phyloP scores from a whole-genome alignment of 129 eudicot genomes.

The Scalesia atractyloides region DNA sequence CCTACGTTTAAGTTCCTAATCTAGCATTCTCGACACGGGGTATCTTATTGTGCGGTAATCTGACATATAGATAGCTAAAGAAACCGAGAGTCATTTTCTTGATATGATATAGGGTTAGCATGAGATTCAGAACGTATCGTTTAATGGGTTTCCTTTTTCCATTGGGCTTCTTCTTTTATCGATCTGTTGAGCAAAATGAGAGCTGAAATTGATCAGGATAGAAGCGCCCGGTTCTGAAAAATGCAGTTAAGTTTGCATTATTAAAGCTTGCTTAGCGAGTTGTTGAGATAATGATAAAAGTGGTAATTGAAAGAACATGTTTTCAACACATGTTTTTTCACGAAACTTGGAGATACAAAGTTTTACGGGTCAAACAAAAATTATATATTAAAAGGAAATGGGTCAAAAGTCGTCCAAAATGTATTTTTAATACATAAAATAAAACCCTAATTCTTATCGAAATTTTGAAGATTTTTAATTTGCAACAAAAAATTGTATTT shows the following conservation, averaged over 20 bases:
- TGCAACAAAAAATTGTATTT: neutral
- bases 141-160: neutral
- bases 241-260: neutral
- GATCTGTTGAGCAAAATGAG: slow-evolving; percentile 10
- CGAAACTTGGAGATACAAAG: neutral
- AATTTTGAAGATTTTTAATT: neutral
- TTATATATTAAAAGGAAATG: neutral
- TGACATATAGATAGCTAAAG: neutral
- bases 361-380: neutral
- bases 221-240: neutral
- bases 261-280: slow-evolving; percentile 7
- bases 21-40: neutral
- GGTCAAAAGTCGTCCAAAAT: neutral
- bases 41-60: neutral
- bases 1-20: neutral
- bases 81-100: slow-evolving; percentile 4
- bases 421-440: neutral
- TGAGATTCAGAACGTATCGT: neutral
- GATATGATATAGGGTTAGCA: slow-evolving; percentile 16
- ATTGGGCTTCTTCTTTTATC: slow-evolving; percentile 5
- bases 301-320: neutral
- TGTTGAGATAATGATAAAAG: neutral
- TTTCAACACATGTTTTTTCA: neutral
- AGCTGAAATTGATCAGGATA: slow-evolving; percentile 12
- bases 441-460: neutral